phyloP scores from a whole-genome alignment of 2,329 filamentous ascomycete genomes.

The Cyanodermella asteris region DNA sequence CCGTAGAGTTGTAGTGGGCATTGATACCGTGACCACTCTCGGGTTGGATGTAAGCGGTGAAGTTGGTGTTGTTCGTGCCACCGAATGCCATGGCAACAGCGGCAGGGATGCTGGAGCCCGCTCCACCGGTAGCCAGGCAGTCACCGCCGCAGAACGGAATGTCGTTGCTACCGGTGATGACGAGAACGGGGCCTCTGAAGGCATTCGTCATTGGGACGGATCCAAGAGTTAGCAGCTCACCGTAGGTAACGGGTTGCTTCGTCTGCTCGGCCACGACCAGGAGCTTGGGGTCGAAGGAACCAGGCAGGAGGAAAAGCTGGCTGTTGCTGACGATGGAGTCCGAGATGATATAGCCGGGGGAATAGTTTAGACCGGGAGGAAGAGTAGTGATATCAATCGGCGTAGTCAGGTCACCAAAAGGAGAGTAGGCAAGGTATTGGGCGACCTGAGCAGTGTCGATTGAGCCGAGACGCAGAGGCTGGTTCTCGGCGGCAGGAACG shows the following conservation, averaged over 20 bases:
- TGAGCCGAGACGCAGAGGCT: slow-evolving; percentile 19
- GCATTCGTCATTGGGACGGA: slow-evolving; percentile 12
- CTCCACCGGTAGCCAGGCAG: slow-evolving; percentile 25
- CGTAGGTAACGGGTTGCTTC: slow-evolving; percentile 35
- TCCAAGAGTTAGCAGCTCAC: slow-evolving; percentile 36
- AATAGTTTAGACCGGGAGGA: slow-evolving; percentile 12
- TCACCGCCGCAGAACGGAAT: slow-evolving; percentile 40
- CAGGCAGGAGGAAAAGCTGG: slow-evolving; percentile 26
- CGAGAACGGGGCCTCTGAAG: slow-evolving; percentile 33
- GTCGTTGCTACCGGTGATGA: slow-evolving; percentile 33
- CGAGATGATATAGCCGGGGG: slow-evolving; percentile 31
- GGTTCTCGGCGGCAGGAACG: slow-evolving; percentile 21
- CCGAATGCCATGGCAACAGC: slow-evolving; percentile 21
- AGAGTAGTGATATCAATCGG: slow-evolving; percentile 8
- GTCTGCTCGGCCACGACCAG: slow-evolving; percentile 23
- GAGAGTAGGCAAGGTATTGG: slow-evolving; percentile 6
- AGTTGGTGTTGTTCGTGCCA: slow-evolving; percentile 18
- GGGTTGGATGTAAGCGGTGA: slow-evolving; percentile 32
- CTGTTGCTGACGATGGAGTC: slow-evolving; percentile 27
- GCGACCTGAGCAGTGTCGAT: slow-evolving; percentile 8
- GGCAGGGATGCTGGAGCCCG: slow-evolving; percentile 22
- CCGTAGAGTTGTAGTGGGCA: slow-evolving; percentile 21
- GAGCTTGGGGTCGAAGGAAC: slow-evolving; percentile 32
- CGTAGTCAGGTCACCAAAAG: slow-evolving; percentile 8
- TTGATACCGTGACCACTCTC: slow-evolving; percentile 31